Base-by-base conservation (phyloP, 2,329 filamentous ascomycete genomes). In the Leptographium wingfieldii region DNA sequence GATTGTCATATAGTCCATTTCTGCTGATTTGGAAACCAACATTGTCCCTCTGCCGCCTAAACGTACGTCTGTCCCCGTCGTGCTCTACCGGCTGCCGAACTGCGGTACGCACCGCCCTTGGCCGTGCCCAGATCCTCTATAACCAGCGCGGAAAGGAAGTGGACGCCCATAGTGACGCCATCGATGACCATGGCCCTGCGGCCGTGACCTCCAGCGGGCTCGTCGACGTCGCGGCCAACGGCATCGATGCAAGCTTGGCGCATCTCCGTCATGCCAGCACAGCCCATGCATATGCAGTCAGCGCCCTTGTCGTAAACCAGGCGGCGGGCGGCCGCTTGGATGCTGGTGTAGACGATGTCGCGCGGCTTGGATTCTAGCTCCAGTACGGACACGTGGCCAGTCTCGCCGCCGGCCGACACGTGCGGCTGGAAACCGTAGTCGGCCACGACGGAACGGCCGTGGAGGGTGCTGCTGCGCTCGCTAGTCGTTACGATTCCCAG, bases 211-310 rank as follows among this genome's bases (percentile, higher is more conserved):
- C 19, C 16, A 16, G 14, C 40, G 27, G 25, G 27, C 25, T 16
- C 27, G 25, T 29, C 49, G 54, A 72, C 70, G 35, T 72, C 69
- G 27, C 5, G 7, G 16, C 25, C 40, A 0, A 80, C 78, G 0
- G 73, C 76, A 33, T 75, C 68, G 63, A 79, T 75, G 51, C 78
- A 75, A 4, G 73, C 73, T 29, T 67, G 58, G 58, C 74, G 62
- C 69, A 79, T 68, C 49, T 73, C 74, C 11, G 72, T 72, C 77
- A 80, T 79, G 0, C 77, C 76, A 19, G 76, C 76, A 64, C 76
- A 79, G 0, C 76, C 77, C 31, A 80, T 64, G 71, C 76, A 25
- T 73, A 76, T 54, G 19, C 65, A 66, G 31, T 68, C 66, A 7
- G 65, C 66, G 2, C 64, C 65, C 27, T 71, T 67, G 3, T 65